Percentiles rank a stretch among this genome's conserved stretches.
These are phyloP conservation scores for Aspergillus pseudoglaucus DNA, from an alignment of 2,329 filamentous ascomycete genomes.

Conservation along the genomic window DNA sequence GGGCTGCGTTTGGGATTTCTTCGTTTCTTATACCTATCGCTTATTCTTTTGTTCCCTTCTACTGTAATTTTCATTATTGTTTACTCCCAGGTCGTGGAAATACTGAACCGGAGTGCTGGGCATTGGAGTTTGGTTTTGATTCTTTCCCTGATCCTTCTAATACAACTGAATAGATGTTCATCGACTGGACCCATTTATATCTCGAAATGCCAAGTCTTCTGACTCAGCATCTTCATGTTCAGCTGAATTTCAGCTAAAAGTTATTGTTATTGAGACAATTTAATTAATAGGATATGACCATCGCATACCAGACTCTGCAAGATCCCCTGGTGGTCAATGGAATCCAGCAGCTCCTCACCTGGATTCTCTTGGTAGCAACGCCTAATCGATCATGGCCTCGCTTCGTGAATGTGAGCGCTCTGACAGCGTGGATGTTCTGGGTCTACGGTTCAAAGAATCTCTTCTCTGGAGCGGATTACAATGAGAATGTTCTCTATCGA, in stretches of 20 bases:
- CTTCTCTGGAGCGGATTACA: conserved; percentile 1
- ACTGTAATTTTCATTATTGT: conserved; percentile 8
- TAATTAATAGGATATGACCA: too few relatives aligned
- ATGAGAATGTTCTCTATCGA: background rate
- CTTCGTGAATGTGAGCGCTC: background rate
- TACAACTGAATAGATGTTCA: background rate
- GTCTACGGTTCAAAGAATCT: background rate
- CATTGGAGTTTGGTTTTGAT: background rate
- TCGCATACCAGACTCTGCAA: background rate
- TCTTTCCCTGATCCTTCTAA: background rate
- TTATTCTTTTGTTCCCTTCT: conserved; percentile 1
- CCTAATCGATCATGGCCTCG: background rate
- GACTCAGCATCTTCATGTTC: background rate
- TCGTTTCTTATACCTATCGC: background rate
- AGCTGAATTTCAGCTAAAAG: background rate
- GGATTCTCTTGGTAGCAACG: background rate
- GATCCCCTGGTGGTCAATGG: background rate
- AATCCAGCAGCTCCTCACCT: background rate
- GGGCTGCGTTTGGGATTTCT: conserved; percentile 16
- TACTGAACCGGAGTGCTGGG: background rate
- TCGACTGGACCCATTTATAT: too few relatives aligned
- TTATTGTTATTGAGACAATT: too few relatives aligned
- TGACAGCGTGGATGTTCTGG: background rate
- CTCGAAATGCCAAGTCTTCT: background rate
- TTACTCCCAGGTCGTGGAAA: conserved; percentile 18